Conservation (phyloP, 306 rosid genomes). For the Herpetospermum pedunculosum region DNA sequence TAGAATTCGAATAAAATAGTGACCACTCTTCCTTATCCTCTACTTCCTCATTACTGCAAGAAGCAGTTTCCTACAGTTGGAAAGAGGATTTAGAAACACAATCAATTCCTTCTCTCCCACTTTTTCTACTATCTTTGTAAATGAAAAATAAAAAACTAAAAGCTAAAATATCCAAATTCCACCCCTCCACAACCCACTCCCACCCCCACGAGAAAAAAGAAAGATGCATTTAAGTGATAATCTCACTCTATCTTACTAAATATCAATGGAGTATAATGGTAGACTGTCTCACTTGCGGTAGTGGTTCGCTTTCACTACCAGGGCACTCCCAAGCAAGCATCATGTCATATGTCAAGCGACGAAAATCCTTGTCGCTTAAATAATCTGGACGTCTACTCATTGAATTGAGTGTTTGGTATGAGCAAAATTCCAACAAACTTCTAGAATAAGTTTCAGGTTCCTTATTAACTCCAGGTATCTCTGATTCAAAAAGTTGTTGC, state of each 20-base stretch:
- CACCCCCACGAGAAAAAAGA: background rate
- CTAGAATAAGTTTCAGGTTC: constrained; percentile 60
- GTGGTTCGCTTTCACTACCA: constrained; percentile 27
- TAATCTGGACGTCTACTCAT: constrained; percentile 29
- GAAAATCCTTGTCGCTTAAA: constrained; percentile 46
- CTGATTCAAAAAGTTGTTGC: constrained; percentile 58
- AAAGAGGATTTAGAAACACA: constrained; percentile 6
- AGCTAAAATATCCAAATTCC: background rate
- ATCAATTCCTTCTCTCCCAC: constrained; percentile 10
- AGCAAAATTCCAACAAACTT: constrained; percentile 61
- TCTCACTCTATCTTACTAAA: constrained; percentile 12
- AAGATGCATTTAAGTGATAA: background rate
- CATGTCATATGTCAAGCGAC: constrained; percentile 65
- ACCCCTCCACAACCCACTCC: background rate
- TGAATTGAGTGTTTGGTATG: constrained; percentile 49
- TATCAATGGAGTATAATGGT: constrained; percentile 12
- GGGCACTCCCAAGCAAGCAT: constrained; percentile 98
- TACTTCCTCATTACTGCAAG: constrained; percentile 25
- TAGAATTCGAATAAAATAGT: constrained; percentile 70
- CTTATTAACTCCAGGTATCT: constrained; percentile 40
- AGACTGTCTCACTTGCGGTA: constrained; percentile 31
- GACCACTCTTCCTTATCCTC: constrained; percentile 64
- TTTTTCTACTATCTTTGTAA: background rate
- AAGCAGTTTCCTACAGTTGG: constrained; percentile 41
- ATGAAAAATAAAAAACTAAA: background rate